Base-by-base conservation (phyloP, 2,329 filamentous ascomycete genomes). In the Blastomyces percursus region DNA sequence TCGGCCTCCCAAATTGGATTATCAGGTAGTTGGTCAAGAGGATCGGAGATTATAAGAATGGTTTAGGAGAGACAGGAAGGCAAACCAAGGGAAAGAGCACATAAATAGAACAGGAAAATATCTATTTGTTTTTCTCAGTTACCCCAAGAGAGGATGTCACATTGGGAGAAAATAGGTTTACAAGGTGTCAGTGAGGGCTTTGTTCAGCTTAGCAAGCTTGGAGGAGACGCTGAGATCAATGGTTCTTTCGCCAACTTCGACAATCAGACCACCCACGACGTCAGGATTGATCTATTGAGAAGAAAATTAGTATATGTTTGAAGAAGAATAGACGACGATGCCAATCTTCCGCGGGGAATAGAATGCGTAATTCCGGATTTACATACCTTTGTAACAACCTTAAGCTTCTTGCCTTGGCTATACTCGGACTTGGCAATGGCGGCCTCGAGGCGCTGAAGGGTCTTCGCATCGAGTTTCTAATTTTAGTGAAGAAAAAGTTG, bases 141-240 rank as follows among this genome's bases (percentile, higher is more conserved):
- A 16, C 30, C 42, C 42, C 6, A 6, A n/a, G 16, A n/a, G 12
- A 2, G 27, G 24, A 32, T 38, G 42, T 59, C 24, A 59, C 42
- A 59, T n/a, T 38, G 24, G 38, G 27, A 48, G 24, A 35, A 48
- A 12, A 50, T 59, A 21, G 35, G 35, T 91, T 90, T 96, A 99
- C 89, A 99, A 83, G 79, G 88, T 84, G 81, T 99, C 94, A 71
- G 85, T 92, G 76, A 99, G 89, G 77, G 96, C 87, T 88, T 97
- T 99, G 90, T 99, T 99, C 86, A 99, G 90, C 86, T 91, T 96
- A 77, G 90, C 85, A 79, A 99, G 88, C 85, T 93, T 95, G 77
- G 89, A 83, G 59, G 93, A 93, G 74, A 99, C 92, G 79, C 89
- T 94, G 71, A 96, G 88, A 80, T 99, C 94, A 75, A 99, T 96